Evolutionary conservation across 2,329 filamentous ascomycete genomes (phyloP).

Genomic region (Curvularia hawaiiensis): DNA sequence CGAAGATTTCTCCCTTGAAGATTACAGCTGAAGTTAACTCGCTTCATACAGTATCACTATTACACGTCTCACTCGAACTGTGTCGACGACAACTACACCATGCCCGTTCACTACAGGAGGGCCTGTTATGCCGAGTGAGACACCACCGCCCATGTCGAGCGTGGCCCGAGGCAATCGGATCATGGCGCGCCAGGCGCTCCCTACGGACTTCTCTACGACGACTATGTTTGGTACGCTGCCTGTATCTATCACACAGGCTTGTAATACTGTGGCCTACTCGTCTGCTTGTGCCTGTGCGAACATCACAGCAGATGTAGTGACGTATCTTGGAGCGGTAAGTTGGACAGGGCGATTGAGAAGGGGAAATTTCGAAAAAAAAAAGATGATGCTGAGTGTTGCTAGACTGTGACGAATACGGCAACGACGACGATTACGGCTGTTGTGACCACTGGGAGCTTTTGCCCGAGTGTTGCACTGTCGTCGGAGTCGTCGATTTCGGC

Average conservation of each 20-base stretch:
- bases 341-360: not conserved
- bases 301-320: conserved; percentile 21
- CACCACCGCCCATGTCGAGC: not conserved
- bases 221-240: conserved; percentile 30
- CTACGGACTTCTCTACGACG: conserved; percentile 17
- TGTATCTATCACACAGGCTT: conserved; percentile 27
- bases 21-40: not conserved
- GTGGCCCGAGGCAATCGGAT: not conserved
- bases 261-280: conserved; percentile 24
- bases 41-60: conserved; percentile 12
- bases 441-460: conserved; percentile 16
- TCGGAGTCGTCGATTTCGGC: conserved; percentile 2
- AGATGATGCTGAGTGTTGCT: conserved; percentile 11
- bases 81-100: conserved; percentile 14
- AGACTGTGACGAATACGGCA: conserved; percentile 23
- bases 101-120: conserved; percentile 12
- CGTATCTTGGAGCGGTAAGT: conserved; percentile 31
- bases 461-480: not conserved
- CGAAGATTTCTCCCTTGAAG: not conserved
- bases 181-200: conserved; percentile 15
- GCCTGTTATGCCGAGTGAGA: conserved; percentile 3
- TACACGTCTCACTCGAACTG: conserved; percentile 15
- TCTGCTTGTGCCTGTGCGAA: conserved; percentile 37
- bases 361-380: not conserved
- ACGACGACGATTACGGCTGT: conserved; percentile 20